Evolutionary conservation across 768 basidiomycete genomes (phyloP).

Genomic region (Trametes cingulata): DNA sequence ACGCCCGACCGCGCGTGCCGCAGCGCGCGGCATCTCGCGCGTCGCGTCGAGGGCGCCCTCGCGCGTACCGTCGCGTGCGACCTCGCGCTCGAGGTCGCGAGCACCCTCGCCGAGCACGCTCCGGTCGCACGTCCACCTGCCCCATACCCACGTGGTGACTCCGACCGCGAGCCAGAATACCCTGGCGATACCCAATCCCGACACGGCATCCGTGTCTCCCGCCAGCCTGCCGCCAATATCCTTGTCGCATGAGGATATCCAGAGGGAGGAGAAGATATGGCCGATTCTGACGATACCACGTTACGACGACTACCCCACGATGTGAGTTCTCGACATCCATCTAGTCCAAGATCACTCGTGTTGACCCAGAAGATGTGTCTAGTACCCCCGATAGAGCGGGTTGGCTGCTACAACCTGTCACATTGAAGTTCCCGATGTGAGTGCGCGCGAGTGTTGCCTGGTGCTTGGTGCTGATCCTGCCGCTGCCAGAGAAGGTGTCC

Average conservation of each 20-base stretch:
- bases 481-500: constrained; percentile 9
- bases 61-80: not conserved
- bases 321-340: not conserved
- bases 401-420: constrained; percentile 13
- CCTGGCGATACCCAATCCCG: constrained; percentile 2
- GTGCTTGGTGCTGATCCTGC: not conserved
- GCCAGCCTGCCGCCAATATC: not conserved
- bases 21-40: constrained; percentile 17
- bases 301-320: constrained; percentile 12
- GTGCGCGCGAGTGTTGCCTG: not conserved
- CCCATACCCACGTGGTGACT: not conserved
- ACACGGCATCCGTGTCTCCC: not conserved
- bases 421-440: constrained; percentile 7
- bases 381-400: not conserved
- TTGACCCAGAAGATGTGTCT: not conserved
- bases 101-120: not conserved
- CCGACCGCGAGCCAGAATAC: not conserved
- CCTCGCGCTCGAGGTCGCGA: constrained; percentile 10
- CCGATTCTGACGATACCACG: constrained; percentile 11
- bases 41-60: constrained; percentile 11
- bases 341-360: not conserved
- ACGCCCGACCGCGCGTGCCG: constrained; percentile 5
- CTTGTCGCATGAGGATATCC: not conserved
- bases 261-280: not conserved
- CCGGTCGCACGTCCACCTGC: not conserved